Base-by-base conservation (phyloP, 331 rosid genomes). In the Malus hybrid region DNA sequence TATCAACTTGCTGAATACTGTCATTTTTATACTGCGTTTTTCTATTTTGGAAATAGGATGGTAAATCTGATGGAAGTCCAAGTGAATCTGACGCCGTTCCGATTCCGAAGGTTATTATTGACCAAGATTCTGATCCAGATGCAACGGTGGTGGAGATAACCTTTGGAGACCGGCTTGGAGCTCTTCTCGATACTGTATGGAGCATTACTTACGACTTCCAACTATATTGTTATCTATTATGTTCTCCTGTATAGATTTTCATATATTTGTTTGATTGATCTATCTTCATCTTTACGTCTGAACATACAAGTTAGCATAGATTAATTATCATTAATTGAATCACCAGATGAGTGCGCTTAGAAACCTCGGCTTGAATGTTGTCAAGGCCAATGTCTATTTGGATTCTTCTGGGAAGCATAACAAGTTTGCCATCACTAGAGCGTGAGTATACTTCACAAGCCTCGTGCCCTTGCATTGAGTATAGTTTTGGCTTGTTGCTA, bases 391-490 rank as follows among this genome's bases (percentile, higher is more conserved):
- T 78, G 98, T 91, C 78, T 93, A 67, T 73, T 80, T 93, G 88
- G 98, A 93, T 83, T 90, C 97, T 81, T 93, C 96, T 74, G 98
- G 98, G 81, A 93, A 88, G 85, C 98, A 91, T 89, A 93, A 87
- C 84, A 89, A 81, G 83, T 93, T 91, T 87, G 79, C 88, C 61
- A 91, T 93, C 80, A 93, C 98, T 70, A 90, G 29, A 85, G 85
- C 85, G 98, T 93, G 85, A 89, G 97, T 84, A 60, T 29, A 52
- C 46, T 28, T 72, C 56, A 69, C 80, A 69, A 36, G 57, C 59
- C 74, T 62, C 14, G 6, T 32, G 52, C 20, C 55, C 74, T 72
- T 61, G 65, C 27, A 22, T 63, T 18, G 42, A 57, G 19, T 6
- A 60, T 8, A 33, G 20, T 59, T 6, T n/a, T 29, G 67, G 50